A percentile compares a stretch with the other conserved stretches of the same genome.
Evolutionary conservation across 2,329 filamentous ascomycete genomes (phyloP).

Genomic region (Alternaria brassicicola): DNA sequence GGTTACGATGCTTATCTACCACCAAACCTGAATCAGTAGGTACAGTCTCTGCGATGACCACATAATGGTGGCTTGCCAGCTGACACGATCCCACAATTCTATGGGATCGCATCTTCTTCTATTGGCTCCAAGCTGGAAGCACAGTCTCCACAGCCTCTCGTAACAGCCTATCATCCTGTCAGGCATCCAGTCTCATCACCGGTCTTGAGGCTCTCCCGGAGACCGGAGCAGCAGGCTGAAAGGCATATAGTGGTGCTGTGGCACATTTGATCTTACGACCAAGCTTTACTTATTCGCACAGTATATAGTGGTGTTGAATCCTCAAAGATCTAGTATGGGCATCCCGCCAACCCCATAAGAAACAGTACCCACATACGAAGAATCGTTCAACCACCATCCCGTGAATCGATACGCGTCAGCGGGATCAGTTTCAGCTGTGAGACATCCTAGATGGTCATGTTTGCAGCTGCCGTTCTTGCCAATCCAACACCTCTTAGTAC

Average conservation of each 20-base stretch:
- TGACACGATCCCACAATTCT: not conserved
- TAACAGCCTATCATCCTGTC: not conserved
- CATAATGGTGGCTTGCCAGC: conserved; percentile 9
- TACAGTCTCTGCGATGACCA: not conserved
- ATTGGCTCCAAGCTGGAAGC: not conserved
- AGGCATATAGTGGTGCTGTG: not conserved
- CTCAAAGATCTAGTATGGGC: conserved; percentile 21
- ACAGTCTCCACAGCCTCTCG: conserved; percentile 15
- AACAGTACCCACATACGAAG: conserved; percentile 38
- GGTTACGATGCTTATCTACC: not conserved
- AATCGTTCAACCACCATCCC: conserved; percentile 33
- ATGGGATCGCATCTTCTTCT: not conserved
- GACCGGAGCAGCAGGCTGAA: not conserved
- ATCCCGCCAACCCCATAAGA: conserved; percentile 22
- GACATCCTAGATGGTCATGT: not conserved
- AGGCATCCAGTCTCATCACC: not conserved
- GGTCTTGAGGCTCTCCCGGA: not conserved
- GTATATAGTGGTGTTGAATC: not conserved
- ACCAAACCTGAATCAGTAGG: not conserved
- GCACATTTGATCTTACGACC: not conserved
- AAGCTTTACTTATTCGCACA: not conserved
- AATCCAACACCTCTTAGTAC: conserved; percentile 24
- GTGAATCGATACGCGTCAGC: conserved; percentile 25
- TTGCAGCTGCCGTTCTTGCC: not conserved
- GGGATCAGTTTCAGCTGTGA: conserved; percentile 29